Conservation (phyloP, 2,329 filamentous ascomycete species). For the Pseudogymnoascus sp. region DNA sequence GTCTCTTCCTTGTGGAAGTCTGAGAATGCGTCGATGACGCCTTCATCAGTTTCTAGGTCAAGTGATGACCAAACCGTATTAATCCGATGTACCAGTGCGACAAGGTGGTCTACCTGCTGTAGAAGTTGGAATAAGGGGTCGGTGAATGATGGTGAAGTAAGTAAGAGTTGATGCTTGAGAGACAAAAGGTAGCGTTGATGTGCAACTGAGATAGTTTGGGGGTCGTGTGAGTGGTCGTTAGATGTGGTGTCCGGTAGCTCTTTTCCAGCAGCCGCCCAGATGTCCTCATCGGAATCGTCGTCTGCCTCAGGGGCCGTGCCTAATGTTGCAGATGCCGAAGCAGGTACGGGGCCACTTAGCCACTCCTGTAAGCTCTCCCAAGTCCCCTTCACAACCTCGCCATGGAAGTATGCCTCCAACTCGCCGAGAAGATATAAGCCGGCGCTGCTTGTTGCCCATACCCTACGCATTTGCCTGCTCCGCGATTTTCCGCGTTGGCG, state of each 20-base stretch:
- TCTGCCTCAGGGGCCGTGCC: slow-evolving; percentile 10
- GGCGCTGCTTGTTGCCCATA: slow-evolving; percentile 85
- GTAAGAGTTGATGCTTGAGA: slow-evolving; percentile 57
- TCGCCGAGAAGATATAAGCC: slow-evolving; percentile 85
- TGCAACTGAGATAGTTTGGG: slow-evolving; percentile 72
- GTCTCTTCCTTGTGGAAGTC: slow-evolving; percentile 65
- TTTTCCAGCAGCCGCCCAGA: slow-evolving; percentile 33
- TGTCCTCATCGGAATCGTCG: slow-evolving; percentile 30
- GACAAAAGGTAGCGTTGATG: slow-evolving; percentile 69
- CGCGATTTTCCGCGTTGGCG: slow-evolving; percentile 57
- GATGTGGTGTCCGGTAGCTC: slow-evolving; percentile 16
- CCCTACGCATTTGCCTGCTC: slow-evolving; percentile 61
- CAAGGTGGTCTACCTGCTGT: slow-evolving; percentile 70
- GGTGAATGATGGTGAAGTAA: slow-evolving; percentile 57
- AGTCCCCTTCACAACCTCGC: slow-evolving; percentile 72
- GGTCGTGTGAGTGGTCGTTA: slow-evolving; percentile 51
- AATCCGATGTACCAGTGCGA: slow-evolving; percentile 66
- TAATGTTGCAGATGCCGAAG: slow-evolving; percentile 13
- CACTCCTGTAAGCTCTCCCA: slow-evolving; percentile 75
- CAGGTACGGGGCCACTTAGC: slow-evolving; percentile 40
- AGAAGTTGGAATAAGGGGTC: slow-evolving; percentile 58
- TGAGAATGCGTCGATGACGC: slow-evolving; percentile 67
- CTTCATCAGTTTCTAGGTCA: slow-evolving; percentile 75
- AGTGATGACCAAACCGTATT: slow-evolving; percentile 68
- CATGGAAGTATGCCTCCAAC: slow-evolving; percentile 80